Percentiles rank a stretch among this genome's conserved stretches.
Conservation (phyloP, 2,329 filamentous ascomycete genomes). For the Cytospora paraplurivora region DNA sequence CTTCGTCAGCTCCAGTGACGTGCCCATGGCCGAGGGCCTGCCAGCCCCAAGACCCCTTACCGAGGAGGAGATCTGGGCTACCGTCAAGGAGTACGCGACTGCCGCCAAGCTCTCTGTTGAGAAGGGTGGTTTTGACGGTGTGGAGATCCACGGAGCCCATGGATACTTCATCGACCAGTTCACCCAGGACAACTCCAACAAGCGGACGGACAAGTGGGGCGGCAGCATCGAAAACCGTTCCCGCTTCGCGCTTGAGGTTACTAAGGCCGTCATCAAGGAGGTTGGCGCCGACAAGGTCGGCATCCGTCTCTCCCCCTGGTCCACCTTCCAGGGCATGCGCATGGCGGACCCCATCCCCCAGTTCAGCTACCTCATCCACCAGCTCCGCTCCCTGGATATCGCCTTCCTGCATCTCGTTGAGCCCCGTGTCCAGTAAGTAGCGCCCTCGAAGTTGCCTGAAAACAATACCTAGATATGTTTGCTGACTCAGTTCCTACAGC, state of each 20-base stretch:
- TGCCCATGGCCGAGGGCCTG: conserved; percentile 49
- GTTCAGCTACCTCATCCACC: conserved; percentile 56
- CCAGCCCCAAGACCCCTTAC: conserved; percentile 65
- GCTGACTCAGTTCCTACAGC: neutral
- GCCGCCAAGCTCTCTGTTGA: conserved; percentile 59
- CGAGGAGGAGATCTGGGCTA: conserved; percentile 63
- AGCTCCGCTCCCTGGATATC: conserved; percentile 54
- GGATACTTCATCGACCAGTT: conserved; percentile 69
- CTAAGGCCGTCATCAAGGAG: conserved; percentile 43
- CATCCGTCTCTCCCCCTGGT: conserved; percentile 61
- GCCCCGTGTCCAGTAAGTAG: conserved; percentile 48
- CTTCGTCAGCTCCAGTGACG: conserved; percentile 49
- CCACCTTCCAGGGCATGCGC: conserved; percentile 60
- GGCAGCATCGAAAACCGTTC: conserved; percentile 56
- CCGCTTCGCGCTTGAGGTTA: conserved; percentile 53
- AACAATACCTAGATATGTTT: neutral
- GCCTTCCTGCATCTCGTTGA: conserved; percentile 64
- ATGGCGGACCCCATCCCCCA: conserved; percentile 61
- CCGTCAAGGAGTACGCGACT: conserved; percentile 62
- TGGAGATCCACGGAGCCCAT: conserved; percentile 61
- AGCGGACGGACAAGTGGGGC: conserved; percentile 56
- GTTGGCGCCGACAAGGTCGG: conserved; percentile 54
- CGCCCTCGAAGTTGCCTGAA: conserved; percentile 34
- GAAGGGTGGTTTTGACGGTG: conserved; percentile 66
- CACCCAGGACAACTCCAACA: conserved; percentile 53